A percentile compares a stretch with the other conserved stretches of the same genome.
These are phyloP conservation scores for Tolypocladium endophyticum DNA, from an alignment of 2,329 filamentous ascomycete genomes.

Conservation along the genomic window DNA sequence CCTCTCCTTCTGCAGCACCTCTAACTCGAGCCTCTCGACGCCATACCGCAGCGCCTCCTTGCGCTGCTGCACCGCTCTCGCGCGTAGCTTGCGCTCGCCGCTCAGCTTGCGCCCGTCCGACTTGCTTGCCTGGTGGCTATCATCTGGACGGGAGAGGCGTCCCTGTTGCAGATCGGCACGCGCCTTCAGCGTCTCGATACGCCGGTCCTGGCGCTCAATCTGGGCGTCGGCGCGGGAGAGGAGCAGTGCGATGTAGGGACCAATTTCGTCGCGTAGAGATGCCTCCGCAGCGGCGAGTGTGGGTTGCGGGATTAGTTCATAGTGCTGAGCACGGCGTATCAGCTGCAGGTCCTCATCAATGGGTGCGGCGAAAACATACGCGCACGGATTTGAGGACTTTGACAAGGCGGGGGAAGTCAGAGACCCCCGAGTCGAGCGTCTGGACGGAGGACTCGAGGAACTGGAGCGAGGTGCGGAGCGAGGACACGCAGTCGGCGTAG, in stretches of 20 bases:
- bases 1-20: conserved; percentile 66
- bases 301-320: conserved; percentile 81
- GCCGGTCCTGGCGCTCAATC: conserved; percentile 70
- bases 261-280: conserved; percentile 77
- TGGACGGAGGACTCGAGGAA: conserved; percentile 50
- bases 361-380: conserved; percentile 24
- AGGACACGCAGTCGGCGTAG: conserved; percentile 49
- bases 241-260: conserved; percentile 72
- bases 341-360: not conserved
- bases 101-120: conserved; percentile 33
- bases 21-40: conserved; percentile 74
- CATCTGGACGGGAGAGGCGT: conserved; percentile 28
- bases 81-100: conserved; percentile 37
- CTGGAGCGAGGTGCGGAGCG: conserved; percentile 47
- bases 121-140: conserved; percentile 5
- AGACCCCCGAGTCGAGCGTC: conserved; percentile 44
- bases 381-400: conserved; percentile 47
- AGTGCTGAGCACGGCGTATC: conserved; percentile 49
- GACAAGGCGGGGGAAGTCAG: conserved; percentile 46
- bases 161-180: conserved; percentile 78
- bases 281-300: conserved; percentile 74
- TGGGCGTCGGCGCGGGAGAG: conserved; percentile 75
- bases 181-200: conserved; percentile 74
- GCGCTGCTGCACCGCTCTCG: conserved; percentile 60
- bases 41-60: conserved; percentile 81